phyloP scores from a whole-genome alignment of 306 rosid species.

The Trichosanthes truncata region DNA sequence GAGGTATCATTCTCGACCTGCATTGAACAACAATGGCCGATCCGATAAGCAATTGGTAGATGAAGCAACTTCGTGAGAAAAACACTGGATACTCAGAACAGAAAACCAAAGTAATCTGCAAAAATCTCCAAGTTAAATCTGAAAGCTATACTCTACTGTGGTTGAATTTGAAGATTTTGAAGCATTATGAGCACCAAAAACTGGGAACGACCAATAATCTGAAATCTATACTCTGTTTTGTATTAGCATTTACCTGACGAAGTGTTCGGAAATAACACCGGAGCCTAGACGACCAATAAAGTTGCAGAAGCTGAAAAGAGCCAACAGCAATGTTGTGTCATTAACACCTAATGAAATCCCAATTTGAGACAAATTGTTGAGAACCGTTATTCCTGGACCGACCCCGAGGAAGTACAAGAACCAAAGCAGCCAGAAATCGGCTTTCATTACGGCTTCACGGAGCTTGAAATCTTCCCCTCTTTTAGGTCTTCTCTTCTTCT shows the following conservation, averaged over 20 bases:
- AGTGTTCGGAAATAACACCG: constrained; percentile 74
- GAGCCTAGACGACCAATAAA: constrained; percentile 75
- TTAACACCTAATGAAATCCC: constrained; percentile 57
- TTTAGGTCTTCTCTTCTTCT: constrained; percentile 60
- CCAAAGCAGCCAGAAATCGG: constrained; percentile 95
- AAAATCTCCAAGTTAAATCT: background rate
- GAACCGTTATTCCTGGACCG: constrained; percentile 72
- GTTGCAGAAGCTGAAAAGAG: constrained; percentile 78
- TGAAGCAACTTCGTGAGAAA: background rate
- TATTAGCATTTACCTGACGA: constrained; percentile 44
- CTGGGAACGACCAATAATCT: background rate
- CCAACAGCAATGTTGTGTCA: constrained; percentile 51
- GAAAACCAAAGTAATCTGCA: background rate
- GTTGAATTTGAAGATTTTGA: background rate
- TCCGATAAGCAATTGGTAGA: background rate
- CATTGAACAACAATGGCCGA: background rate
- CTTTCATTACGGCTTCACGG: constrained; percentile 59
- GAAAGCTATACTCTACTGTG: background rate
- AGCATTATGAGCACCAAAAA: background rate
- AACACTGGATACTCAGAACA: background rate
- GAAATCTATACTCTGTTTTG: background rate
- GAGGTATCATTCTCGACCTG: constrained; percentile 52
- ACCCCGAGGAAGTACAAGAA: constrained; percentile 58
- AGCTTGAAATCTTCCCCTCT: constrained; percentile 87
- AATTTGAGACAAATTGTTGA: constrained; percentile 83